phyloP scores from a whole-genome alignment of 768 basidiomycete species.

The Mycena albidolilacea region DNA sequence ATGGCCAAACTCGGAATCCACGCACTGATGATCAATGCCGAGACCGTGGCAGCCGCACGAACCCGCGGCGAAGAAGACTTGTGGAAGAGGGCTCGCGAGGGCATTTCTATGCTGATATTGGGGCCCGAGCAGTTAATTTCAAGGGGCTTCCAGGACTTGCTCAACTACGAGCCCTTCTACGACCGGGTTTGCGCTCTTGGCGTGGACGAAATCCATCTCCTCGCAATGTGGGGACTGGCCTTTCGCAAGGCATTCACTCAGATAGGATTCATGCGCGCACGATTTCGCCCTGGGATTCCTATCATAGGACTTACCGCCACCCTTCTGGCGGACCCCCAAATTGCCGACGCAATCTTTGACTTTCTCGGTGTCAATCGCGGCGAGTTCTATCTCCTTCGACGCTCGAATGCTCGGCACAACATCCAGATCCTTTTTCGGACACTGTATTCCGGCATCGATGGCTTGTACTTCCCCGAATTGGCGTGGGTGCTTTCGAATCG shows the following conservation, averaged over 20 bases:
- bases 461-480: slow-evolving; percentile 8
- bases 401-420: not conserved
- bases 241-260: too few species aligned
- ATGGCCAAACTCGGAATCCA: too few species aligned
- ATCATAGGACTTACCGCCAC: not conserved
- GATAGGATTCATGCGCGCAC: too few species aligned
- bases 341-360: not conserved
- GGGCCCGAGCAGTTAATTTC: slow-evolving; percentile 48
- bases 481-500: slow-evolving; percentile 16
- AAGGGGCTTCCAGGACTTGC: not conserved
- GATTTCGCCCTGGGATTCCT: not conserved
- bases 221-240: not conserved
- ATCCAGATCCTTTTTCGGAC: not conserved
- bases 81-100: not conserved
- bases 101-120: not conserved
- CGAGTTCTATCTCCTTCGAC: not conserved
- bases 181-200: not conserved
- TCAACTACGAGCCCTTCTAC: not conserved
- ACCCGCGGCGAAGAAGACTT: not conserved
- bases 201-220: too few species aligned
- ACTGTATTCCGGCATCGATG: not conserved
- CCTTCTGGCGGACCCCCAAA: not conserved
- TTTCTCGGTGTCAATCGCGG: not conserved
- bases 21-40: too few species aligned
- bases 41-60: too few species aligned